A percentile compares a stretch with the other conserved stretches of the same genome.
phyloP scores from a whole-genome alignment of 2,329 filamentous ascomycete species.

The Aspergillus glaucus region DNA sequence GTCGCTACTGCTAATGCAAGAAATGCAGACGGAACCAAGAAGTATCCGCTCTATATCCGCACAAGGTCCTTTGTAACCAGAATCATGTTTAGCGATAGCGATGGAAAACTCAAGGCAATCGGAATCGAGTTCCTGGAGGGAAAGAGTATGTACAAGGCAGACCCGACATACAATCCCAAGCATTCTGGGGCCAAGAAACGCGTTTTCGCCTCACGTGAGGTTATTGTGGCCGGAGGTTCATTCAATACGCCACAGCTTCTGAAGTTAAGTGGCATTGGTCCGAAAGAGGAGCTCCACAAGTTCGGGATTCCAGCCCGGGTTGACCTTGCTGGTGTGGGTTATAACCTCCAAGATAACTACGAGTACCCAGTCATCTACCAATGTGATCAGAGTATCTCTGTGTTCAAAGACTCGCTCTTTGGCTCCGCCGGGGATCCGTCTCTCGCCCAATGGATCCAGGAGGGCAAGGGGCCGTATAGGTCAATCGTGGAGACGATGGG shows the following conservation, averaged over 20 bases:
- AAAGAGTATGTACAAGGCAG: neutral
- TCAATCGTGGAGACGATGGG: neutral
- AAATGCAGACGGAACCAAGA: neutral
- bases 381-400: neutral
- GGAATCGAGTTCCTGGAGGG: neutral
- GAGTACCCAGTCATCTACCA: conserved; percentile 42
- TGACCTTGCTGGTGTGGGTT: conserved; percentile 55
- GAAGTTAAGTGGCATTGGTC: conserved; percentile 56
- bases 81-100: neutral
- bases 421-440: neutral
- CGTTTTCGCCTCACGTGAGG: conserved; percentile 31
- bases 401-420: neutral
- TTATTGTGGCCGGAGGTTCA: conserved; percentile 45
- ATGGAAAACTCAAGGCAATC: neutral
- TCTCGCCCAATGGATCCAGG: neutral
- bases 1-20: neutral
- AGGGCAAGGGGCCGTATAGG: neutral
- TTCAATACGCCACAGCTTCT: conserved; percentile 60
- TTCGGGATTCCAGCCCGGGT: conserved; percentile 48
- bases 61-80: neutral
- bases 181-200: neutral
- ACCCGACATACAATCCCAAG: neutral
- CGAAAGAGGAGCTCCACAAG: conserved; percentile 44
- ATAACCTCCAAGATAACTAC: conserved; percentile 58
- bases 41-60: neutral